A percentile compares a stretch with the other conserved stretches of the same genome.
Evolutionary conservation across 2,329 filamentous ascomycete species (phyloP).

Genomic region (Beauveria medogensis): DNA sequence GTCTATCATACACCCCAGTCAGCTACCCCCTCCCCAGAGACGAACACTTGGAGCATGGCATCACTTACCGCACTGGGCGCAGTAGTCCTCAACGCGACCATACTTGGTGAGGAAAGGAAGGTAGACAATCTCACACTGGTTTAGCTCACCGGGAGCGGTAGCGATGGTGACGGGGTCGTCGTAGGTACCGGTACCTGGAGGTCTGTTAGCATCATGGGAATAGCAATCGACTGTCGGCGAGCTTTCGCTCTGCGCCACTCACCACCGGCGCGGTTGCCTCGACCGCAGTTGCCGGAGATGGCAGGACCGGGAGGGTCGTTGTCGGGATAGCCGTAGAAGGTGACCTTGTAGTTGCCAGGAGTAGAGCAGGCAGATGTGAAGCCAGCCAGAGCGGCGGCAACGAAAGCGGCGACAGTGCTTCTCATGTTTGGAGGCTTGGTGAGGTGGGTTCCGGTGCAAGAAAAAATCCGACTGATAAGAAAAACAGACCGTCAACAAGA

Average conservation of each 20-base stretch:
- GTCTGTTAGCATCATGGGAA: neutral
- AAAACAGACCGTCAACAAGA: neutral
- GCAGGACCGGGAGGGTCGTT: slow-evolving; percentile 16
- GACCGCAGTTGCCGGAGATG: slow-evolving; percentile 15
- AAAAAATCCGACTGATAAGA: neutral
- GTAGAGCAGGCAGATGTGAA: slow-evolving; percentile 15
- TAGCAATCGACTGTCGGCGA: too few relatives aligned
- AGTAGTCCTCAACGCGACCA: slow-evolving; percentile 15
- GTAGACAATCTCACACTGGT: slow-evolving; percentile 17
- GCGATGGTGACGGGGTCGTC: slow-evolving; percentile 17
- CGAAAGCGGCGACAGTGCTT: slow-evolving; percentile 12
- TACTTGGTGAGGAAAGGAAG: slow-evolving; percentile 17
- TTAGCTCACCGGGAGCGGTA: slow-evolving; percentile 16
- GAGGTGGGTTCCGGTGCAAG: neutral
- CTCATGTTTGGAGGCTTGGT: slow-evolving; percentile 12
- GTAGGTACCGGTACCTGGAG: slow-evolving; percentile 15
- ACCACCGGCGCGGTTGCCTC: slow-evolving; percentile 15
- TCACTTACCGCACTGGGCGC: slow-evolving; percentile 15
- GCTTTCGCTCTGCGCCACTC: neutral
- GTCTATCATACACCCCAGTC: neutral
- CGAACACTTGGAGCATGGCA: neutral
- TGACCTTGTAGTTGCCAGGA: slow-evolving; percentile 15
- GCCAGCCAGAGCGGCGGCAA: slow-evolving; percentile 12
- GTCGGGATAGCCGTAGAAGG: slow-evolving; percentile 17
- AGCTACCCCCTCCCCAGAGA: neutral